Conservation (phyloP, 208 protist genomes). For the Leishmania mexicana region DNA sequence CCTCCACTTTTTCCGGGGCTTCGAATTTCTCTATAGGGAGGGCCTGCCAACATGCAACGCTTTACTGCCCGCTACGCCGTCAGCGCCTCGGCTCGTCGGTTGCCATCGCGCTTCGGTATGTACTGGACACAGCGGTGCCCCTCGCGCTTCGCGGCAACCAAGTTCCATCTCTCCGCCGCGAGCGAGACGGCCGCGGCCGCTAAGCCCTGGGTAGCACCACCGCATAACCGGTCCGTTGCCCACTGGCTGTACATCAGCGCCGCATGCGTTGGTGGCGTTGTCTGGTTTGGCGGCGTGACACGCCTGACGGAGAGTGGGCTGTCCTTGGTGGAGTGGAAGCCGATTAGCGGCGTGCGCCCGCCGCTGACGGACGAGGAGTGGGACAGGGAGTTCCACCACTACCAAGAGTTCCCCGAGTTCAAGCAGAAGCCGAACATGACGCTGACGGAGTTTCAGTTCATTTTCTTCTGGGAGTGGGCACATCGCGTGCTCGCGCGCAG, state of each 20-base stretch:
- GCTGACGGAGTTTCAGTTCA: constrained; percentile 95
- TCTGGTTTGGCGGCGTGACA: constrained; percentile 95
- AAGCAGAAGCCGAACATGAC: constrained; percentile 94
- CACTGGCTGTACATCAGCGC: constrained; percentile 90
- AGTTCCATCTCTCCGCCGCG: constrained; percentile 6
- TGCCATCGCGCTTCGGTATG: constrained; percentile 7
- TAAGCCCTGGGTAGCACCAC: constrained; percentile 32
- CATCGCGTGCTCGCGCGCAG: constrained; percentile 94
- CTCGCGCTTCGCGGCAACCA: constrained; percentile 17
- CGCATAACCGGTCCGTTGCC: constrained; percentile 70
- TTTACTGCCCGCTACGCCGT: constrained; percentile 17
- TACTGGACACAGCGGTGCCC: constrained; percentile 23
- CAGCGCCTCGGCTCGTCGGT: constrained; percentile 4
- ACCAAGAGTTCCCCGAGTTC: constrained; percentile 97
- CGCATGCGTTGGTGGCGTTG: constrained; percentile 88
- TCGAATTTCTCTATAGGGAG: not conserved
- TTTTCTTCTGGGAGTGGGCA: constrained; percentile 97
- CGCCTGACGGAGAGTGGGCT: constrained; percentile 95
- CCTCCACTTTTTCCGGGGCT: not conserved
- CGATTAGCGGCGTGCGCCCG: constrained; percentile 87
- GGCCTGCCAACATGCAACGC: constrained; percentile 24
- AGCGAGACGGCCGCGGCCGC: constrained; percentile 10
- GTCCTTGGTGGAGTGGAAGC: constrained; percentile 95
- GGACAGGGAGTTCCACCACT: constrained; percentile 96
- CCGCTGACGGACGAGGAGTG: constrained; percentile 93